Base-by-base conservation (phyloP, 768 basidiomycete genomes). In the Tricholoma bakamatsutake region DNA sequence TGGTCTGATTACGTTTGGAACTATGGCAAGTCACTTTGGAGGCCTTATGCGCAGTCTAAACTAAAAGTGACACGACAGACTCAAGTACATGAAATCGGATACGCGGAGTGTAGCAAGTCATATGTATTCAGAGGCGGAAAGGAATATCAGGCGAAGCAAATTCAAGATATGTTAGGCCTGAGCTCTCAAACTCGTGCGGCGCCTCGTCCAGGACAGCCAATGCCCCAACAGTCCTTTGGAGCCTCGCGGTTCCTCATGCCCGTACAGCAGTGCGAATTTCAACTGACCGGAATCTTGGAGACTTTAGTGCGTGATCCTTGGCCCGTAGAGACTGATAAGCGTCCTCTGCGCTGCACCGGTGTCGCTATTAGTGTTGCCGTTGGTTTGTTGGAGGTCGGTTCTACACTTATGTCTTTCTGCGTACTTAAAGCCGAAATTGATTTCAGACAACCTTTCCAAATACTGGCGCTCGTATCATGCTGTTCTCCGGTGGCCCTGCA, bases 61-160 rank as follows among this genome's bases (percentile, higher is more conserved):
- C 4, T 42, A 1, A 43, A 39, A 27, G 33, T 59, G 10, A 15
- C 17, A 40, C 9, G 49, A n/a, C 51, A 98, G 96, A 82, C 96
- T 6, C 94, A 96, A 87, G 93, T 99, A 1, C 97, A 99, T 70
- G 97, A 99, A 74, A 88, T 98, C 34, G 94, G 95, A 31, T 98
- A 98, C 64, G 81, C 85, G 2, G 91, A 96, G 68, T 98, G 95
- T 74, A 91, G 84, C 74, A 98, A 98, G 71, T 97, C 95, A 3
- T 98, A 97, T 70, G 97, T 98, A 55, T 99, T 99, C 85, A 88
- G 96, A 27, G 97, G 97, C 43, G 90, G 88, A 11, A 99, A 98
- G 72, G 97, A 99, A 64, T 98, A 99, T 68, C 72, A 85, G 54
- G 85, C 91, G 39, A 98, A 98, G 75, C 93, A 97, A 61, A 98